phyloP scores from a whole-genome alignment of 169 alveolate species.

The Plasmodium coatneyi region DNA sequence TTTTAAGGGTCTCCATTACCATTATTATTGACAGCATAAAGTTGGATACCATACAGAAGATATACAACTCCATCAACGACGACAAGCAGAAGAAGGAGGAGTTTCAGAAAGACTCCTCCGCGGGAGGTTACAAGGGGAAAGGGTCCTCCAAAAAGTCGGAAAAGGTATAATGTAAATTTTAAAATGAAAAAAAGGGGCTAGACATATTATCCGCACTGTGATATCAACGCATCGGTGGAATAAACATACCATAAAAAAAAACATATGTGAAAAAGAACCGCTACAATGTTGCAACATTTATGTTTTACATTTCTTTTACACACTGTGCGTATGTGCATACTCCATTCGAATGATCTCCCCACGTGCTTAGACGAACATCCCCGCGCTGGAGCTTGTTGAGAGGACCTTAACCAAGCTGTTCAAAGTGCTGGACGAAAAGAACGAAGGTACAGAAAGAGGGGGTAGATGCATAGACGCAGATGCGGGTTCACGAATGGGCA shows the following conservation, averaged over 20 bases:
- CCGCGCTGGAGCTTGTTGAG: conserved; percentile 70
- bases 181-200: background rate
- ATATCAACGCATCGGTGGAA: background rate
- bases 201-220: background rate
- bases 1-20: conserved; percentile 46
- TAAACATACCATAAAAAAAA: no score
- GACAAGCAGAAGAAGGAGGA: conserved; percentile 66
- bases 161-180: background rate
- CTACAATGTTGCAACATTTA: background rate
- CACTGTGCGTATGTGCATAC: background rate
- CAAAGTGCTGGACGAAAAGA: conserved; percentile 72
- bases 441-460: conserved; percentile 46
- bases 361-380: conserved; percentile 42
- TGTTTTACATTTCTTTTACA: background rate
- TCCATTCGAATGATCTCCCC: background rate
- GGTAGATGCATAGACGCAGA: background rate
- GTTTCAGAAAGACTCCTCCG: conserved; percentile 10
- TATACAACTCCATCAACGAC: conserved; percentile 36
- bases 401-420: conserved; percentile 63
- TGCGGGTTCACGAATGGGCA: background rate
- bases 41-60: conserved; percentile 59
- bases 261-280: background rate
- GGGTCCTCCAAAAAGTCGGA: conserved; percentile 10
- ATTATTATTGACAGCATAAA: conserved; percentile 50
- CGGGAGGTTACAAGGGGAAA: background rate